Evolutionary conservation across 495 filamentous ascomycete genomes (phyloP), one percentile per base, ranked within the genome.

Genomic region (Trichoderma erinaceum): DNA sequence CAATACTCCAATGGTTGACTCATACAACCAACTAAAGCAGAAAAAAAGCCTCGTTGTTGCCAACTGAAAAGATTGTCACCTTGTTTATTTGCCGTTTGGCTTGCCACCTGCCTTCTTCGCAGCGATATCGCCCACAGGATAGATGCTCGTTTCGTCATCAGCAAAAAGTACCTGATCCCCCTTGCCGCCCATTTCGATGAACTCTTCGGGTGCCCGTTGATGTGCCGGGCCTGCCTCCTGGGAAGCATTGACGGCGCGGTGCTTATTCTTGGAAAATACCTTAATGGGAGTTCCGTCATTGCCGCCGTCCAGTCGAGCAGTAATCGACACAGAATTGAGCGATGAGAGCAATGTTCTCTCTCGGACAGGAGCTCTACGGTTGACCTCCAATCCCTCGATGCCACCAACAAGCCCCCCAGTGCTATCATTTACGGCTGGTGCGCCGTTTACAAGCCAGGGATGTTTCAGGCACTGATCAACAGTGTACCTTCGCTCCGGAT

Each of bases 381-480:
- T 88, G 77, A 99, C 93, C 70, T 94, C 93, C 27, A 99, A 83
- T 41, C 87, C 85, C 27, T 85, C 87, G 70, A 99, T 82, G 16
- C 90, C 91, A 21, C 90, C 90, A 0, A 93, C 92, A 21, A 99
- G 83, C 35, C 92, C 92, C 71, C 96, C 94, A n/a, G 92, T 97
- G 76, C 93, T 97, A 75, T 98, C 96, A 52, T 85, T 86, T 7
- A 85, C 79, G 65, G 82, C 84, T 35, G 87, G 69, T 10, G 73
- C 75, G 41, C 79, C 78, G 29, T 80, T 74, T 1, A 86, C 92
- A 46, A 92, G 83, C 96, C 96, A 99, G 0, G 93, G 92, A 76
- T 99, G 95, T 66, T 91, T 83, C 8, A 98, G 85, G 73, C 94
- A 97, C 73, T 93, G 87, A 64, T 97, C 93, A 67, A 98, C 86